Evolutionary conservation across 345 rosid species (phyloP), one percentile per base, ranked within the genome.

Genomic region (Balakata baccata): DNA sequence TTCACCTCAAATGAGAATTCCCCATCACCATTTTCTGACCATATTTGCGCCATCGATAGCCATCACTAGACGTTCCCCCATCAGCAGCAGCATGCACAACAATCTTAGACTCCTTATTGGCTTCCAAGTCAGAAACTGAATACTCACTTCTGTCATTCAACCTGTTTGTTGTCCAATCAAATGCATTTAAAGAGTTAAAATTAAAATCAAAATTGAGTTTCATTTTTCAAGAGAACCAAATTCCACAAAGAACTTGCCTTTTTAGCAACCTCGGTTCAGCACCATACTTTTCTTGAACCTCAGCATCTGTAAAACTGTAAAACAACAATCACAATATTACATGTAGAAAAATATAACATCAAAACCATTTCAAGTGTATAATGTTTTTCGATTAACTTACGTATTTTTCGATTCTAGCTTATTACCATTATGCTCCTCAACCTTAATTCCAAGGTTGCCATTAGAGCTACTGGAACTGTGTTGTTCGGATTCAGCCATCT

Each of bases 1-100:
- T 11, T 17, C 52, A 77, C 77, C 81, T 72, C 12, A 25, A 39
- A 3, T 39, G 56, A 72, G 77, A 68, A 78, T 72, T 78, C 54
- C 73, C 81, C 58, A 72, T 72, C 69, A 78, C 68, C 69, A 61
- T 78, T 66, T 78, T 78, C 73, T 78, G 81, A 39, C 81, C 81
- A 52, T 78, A 72, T 38, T 77, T 77, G 57, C 80, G 73, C 80
- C 80, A 77, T 23, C 80, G 70, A 41, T 72, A 72, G 16, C 80
- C 80, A 61, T 77, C 81, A 4, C 57, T 37, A 17, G 77, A 50
- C 47, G 43, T 78, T 7, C 46, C 64, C 59, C 57, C 81, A 51
- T 78, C 81, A 66, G 73, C 52, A 51, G 47, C 46, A 57, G 69
- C 54, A 46, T 72, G 73, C n/a, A 68, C 57, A n/a, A 68, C 54